Percentiles rank a stretch among this genome's conserved stretches.
These are phyloP conservation scores for Ustilago sp. DNA, from an alignment of 1,284 basidiomycete species.

Conservation along the genomic window DNA sequence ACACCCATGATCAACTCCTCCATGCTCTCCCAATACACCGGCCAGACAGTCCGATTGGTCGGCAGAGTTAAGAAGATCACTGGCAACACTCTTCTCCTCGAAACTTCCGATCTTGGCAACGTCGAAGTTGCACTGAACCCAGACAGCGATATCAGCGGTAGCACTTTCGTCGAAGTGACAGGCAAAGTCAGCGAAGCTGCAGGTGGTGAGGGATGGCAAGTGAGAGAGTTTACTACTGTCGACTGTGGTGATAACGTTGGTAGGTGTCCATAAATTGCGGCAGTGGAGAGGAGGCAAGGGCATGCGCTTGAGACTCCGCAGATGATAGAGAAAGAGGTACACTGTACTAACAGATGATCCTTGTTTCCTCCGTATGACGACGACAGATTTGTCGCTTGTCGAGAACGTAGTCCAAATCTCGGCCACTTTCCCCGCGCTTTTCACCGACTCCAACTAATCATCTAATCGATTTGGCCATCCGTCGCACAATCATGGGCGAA, in stretches of 20 bases:
- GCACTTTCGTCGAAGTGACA: slow-evolving; percentile 60
- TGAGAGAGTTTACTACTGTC: slow-evolving; percentile 53
- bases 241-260: slow-evolving; percentile 60
- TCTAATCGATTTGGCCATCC: no score
- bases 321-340: background rate
- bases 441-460: slow-evolving; percentile 35
- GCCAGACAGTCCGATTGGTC: slow-evolving; percentile 60
- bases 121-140: slow-evolving; percentile 61
- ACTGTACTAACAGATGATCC: background rate
- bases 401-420: slow-evolving; percentile 59
- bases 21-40: slow-evolving; percentile 46
- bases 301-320: background rate
- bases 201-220: slow-evolving; percentile 31
- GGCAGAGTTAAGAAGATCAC: slow-evolving; percentile 63
- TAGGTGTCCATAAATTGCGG: slow-evolving; percentile 25
- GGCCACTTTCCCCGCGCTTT: slow-evolving; percentile 51
- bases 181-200: slow-evolving; percentile 62
- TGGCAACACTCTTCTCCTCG: slow-evolving; percentile 56
- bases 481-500: no score
- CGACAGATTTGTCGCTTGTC: slow-evolving; percentile 49
- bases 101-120: slow-evolving; percentile 61
- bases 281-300: background rate
- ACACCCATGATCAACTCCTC: slow-evolving; percentile 65
- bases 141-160: slow-evolving; percentile 44
- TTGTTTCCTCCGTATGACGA: background rate